Base-by-base conservation (phyloP, 306 rosid genomes). In the Quercus dentata region DNA sequence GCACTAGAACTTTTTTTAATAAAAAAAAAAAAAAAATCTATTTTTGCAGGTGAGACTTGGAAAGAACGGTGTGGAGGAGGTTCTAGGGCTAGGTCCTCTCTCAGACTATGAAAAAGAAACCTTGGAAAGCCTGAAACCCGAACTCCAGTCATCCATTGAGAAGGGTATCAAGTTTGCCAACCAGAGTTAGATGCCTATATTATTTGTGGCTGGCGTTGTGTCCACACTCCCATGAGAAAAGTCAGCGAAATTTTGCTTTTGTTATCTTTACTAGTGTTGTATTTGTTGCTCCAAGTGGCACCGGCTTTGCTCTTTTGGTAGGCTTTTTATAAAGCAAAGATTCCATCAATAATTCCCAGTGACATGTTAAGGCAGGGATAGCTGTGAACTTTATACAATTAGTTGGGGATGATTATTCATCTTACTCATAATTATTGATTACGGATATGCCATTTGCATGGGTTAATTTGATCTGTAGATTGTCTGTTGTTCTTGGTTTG, bases 161-260 rank as follows among this genome's bases (percentile, higher is more conserved):
- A 95, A 95, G 88, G 99, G 99, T 80, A 85, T 95, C 85, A 81
- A 88, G 83, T 95, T 92, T 55, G 99, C 92, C 78, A 83, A 84
- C 81, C 81, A 83, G 81, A 81, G 72, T 85, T 91, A 89, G 86
- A 61, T 73, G 67, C 57, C 55, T 74, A n/a, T 58, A 64, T 44
- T 69, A 69, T 10, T 33, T 31, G 31, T 65, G 67, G 69, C 38
- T 54, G 76, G 76, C 79, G 41, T n/a, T 76, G 76, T 59, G 61
- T 61, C 83, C 28, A 41, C n/a, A 21, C 78, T 80, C 80, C 79
- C 74, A 59, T 74, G 74, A 10, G 52, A 68, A 72, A 74, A 74
- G 18, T 44, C 71, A 68, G 64, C 88, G 85, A 88, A 74, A 87
- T 92, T 91, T 91, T 86, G 81, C 59, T 81, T 59, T 69, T 44